Percentiles rank a stretch among this genome's conserved stretches.
phyloP scores from a whole-genome alignment of 2,329 filamentous ascomycete species.

The Aspergillus terreus region DNA sequence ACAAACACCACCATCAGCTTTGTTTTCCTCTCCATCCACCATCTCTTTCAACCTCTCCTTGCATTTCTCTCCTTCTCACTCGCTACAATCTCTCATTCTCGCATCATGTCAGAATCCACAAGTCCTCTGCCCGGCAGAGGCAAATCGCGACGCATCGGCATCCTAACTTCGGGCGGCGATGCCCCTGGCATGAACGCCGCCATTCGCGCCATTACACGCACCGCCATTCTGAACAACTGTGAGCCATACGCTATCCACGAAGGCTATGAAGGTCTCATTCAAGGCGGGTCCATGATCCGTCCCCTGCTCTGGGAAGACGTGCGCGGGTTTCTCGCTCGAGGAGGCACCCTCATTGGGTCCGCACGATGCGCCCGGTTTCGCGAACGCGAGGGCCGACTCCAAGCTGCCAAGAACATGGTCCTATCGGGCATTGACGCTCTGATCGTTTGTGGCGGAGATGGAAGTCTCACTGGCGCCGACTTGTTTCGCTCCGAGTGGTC shows the following conservation, averaged over 20 bases:
- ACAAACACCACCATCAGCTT: not conserved
- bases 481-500: constrained; percentile 92
- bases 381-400: constrained; percentile 77
- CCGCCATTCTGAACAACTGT: constrained; percentile 79
- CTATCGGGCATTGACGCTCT: constrained; percentile 89
- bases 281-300: constrained; percentile 81
- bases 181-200: constrained; percentile 93
- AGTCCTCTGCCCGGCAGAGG: not conserved
- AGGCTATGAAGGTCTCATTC: constrained; percentile 92
- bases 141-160: constrained; percentile 67
- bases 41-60: not conserved
- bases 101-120: not conserved
- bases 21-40: not conserved
- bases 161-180: constrained; percentile 94
- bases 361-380: constrained; percentile 91
- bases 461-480: constrained; percentile 92
- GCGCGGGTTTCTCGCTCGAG: constrained; percentile 87
- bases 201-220: constrained; percentile 85
- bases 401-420: constrained; percentile 91
- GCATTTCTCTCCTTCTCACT: not conserved
- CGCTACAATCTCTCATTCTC: not conserved
- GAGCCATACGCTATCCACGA: constrained; percentile 82
- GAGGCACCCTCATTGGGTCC: constrained; percentile 93
- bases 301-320: constrained; percentile 92
- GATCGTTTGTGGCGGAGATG: constrained; percentile 95